Base-by-base conservation (phyloP, 2,329 filamentous ascomycete genomes). In the Alternaria gaisen region DNA sequence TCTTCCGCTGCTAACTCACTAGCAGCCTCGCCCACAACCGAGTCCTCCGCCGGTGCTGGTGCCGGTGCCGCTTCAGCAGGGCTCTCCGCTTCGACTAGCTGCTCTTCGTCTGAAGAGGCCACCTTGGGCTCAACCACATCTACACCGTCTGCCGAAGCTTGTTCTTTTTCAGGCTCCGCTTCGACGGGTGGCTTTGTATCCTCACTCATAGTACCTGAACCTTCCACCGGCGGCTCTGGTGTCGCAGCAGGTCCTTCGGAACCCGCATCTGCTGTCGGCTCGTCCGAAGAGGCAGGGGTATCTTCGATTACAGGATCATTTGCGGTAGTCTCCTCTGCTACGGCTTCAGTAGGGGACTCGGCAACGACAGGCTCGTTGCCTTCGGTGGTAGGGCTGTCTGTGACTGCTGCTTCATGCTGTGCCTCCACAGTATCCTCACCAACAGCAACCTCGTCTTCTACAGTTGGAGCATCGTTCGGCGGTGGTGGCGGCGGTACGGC, bases 401-500 rank as follows among this genome's bases (percentile, higher is more conserved):
- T 36, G 16, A 36, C 58, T 18, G 42, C 53, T 18, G 42, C 32
- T 18, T 57, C 36, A n/a, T 52, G 43, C 38, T 56, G 44, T 22
- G 5, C 32, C 18, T 56, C 47, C 38, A 38, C 38, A 7, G 8
- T 14, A 3, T 32, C 40, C 26, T 54, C 47, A 36, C 48, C 38
- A n/a, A 50, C 43, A 38, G 46, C 22, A 9, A 38, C 47, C 16
- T 54, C 53, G 9, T 52, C 40, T 18, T 22, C 12, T 22, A 41
- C 57, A n/a, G 28, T 40, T 26, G 56, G 26, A 53, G 53, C 11
- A 32, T 63, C 54, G 41, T 26, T 63, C 40, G 46, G 28, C 5
- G 55, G 64, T 16, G 52, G 60, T 26, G 53, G 44, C 9, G 40
- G 58, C 14, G 38, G 61, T 18, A 32, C 40, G 2, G 47, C 44